Percentiles rank a stretch among this genome's conserved stretches.
Conservation (phyloP, 495 filamentous ascomycete genomes). For the Parathielavia hyrcaniae region DNA sequence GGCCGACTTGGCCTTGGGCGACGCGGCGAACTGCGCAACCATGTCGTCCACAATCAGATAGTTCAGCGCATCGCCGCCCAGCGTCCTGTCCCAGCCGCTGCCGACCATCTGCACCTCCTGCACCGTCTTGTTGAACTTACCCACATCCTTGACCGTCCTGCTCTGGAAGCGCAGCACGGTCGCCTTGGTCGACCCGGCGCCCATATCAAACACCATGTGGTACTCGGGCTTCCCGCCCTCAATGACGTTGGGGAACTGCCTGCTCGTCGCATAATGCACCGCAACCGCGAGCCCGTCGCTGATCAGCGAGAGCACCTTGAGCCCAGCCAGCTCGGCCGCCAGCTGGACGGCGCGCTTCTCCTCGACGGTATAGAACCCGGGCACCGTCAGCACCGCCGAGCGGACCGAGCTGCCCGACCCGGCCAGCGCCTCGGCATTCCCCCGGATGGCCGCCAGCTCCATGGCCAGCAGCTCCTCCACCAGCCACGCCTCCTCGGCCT, state of each 20-base stretch:
- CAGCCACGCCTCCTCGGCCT: slow-evolving; percentile 64
- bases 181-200: slow-evolving; percentile 94
- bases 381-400: slow-evolving; percentile 84
- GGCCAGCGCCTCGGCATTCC: slow-evolving; percentile 78
- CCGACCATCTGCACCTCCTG: slow-evolving; percentile 88
- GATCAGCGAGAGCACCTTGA: slow-evolving; percentile 76
- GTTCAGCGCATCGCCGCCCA: slow-evolving; percentile 89
- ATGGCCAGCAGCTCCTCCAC: slow-evolving; percentile 95
- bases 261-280: slow-evolving; percentile 86
- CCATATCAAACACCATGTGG: slow-evolving; percentile 96
- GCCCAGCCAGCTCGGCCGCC: slow-evolving; percentile 79
- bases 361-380: slow-evolving; percentile 82
- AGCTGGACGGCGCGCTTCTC: slow-evolving; percentile 78
- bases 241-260: slow-evolving; percentile 77
- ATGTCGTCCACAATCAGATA: slow-evolving; percentile 82
- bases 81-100: slow-evolving; percentile 76
- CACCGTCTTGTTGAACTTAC: slow-evolving; percentile 91
- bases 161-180: slow-evolving; percentile 87
- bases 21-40: slow-evolving; percentile 67
- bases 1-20: slow-evolving; percentile 61
- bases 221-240: slow-evolving; percentile 85
- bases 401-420: slow-evolving; percentile 67
- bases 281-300: slow-evolving; percentile 91
- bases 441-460: slow-evolving; percentile 83
- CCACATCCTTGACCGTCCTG: slow-evolving; percentile 81